Percentiles rank a stretch among this genome's conserved stretches.
Conservation (phyloP, 176 grass and related monocot genomes). For the Rhynchospora pubera region DNA sequence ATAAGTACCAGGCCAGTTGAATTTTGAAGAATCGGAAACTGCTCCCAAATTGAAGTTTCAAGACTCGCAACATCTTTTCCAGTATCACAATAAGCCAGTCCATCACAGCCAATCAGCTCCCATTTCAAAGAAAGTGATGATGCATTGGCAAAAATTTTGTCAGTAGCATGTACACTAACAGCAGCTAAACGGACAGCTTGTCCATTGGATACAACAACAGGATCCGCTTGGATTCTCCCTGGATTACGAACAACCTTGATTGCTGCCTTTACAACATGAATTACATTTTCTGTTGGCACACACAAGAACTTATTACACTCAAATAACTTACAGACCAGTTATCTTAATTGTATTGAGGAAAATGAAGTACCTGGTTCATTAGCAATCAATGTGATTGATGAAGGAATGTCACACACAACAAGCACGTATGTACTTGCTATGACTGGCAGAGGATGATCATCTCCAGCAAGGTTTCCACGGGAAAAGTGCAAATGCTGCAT, state of each 20-base stretch:
- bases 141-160: conserved; percentile 77
- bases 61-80: conserved; percentile 27
- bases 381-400: conserved; percentile 74
- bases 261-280: conserved; percentile 62
- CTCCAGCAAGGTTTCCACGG: conserved; percentile 85
- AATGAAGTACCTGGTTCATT: conserved; percentile 86
- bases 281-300: conserved; percentile 50
- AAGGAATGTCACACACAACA: conserved; percentile 75
- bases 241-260: conserved; percentile 56
- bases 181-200: conserved; percentile 65
- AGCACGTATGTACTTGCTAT: conserved; percentile 48
- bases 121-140: conserved; percentile 87
- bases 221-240: conserved; percentile 58
- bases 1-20: conserved; percentile 62
- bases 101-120: conserved; percentile 73
- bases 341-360: conserved; percentile 1
- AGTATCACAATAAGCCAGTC: conserved; percentile 48
- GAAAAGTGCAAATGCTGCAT: conserved; percentile 76
- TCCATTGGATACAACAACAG: conserved; percentile 78
- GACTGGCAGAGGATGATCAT: conserved; percentile 59
- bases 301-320: conserved; percentile 9
- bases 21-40: conserved; percentile 80
- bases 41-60: conserved; percentile 65
- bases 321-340: neutral
- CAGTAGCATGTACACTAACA: conserved; percentile 54